These are phyloP conservation scores for Torulaspora franciscae DNA, from an alignment of 805 yeast species.

Conservation along the genomic window DNA sequence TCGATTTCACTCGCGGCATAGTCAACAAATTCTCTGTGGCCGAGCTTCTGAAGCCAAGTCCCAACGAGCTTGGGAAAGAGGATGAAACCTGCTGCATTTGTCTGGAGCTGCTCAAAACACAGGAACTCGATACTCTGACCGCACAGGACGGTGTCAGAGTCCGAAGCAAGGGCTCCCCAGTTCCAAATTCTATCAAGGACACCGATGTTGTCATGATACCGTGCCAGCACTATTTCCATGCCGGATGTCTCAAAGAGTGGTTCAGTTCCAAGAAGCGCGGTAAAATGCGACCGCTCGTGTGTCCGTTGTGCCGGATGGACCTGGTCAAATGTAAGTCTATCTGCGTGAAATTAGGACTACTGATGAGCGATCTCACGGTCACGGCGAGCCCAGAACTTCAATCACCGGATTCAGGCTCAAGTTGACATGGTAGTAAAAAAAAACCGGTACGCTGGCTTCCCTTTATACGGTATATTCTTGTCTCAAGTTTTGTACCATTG, in stretches of 20 bases:
- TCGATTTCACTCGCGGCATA: not conserved
- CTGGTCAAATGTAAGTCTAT: slow-evolving; percentile 4
- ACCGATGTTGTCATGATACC: slow-evolving; percentile 6
- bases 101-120: slow-evolving; percentile 2
- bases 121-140: not conserved
- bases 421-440: not conserved
- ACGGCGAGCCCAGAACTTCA: not conserved
- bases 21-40: not conserved
- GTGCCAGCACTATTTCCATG: slow-evolving; percentile 6
- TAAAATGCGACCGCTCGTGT: not conserved
- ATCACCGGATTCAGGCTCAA: not conserved
- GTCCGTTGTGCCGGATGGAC: slow-evolving; percentile 8
- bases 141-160: not conserved
- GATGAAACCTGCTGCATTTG: slow-evolving; percentile 6
- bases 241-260: slow-evolving; percentile 4
- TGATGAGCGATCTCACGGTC: slow-evolving; percentile 1
- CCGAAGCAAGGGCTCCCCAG: not conserved
- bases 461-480: slow-evolving; percentile 44
- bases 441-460: not conserved
- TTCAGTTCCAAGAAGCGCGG: slow-evolving; percentile 1
- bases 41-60: not conserved
- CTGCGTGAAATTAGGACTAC: slow-evolving; percentile 3
- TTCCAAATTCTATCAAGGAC: not conserved
- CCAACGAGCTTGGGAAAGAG: not conserved
- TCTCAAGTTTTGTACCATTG: slow-evolving; percentile 52